Base-by-base conservation (phyloP, 331 rosid genomes). In the Malus hybrid region DNA sequence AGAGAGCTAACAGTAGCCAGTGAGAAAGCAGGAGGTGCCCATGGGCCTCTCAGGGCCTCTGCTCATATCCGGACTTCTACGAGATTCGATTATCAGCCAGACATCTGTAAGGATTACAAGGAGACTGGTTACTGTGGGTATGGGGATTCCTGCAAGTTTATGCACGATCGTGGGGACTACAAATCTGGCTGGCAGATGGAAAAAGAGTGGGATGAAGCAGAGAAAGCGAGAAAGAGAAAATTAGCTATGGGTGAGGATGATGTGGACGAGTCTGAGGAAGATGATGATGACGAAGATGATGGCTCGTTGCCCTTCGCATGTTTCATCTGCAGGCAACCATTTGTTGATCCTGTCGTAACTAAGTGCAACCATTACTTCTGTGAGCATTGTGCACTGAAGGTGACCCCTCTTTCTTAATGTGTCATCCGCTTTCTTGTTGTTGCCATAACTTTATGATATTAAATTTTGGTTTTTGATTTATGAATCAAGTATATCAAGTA, bases 141-240 rank as follows among this genome's bases (percentile, higher is more conserved):
- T 71, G 98, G 95, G 29, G 96, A 91, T 82, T 71, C 98, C 0
- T 91, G 96, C 77, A 91, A 93, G 78, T 92, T 92, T 73, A 92
- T 88, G 96, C 97, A 92, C 60, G 97, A 90, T 79, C 93, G 97
- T 22, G 97, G 96, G 77, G 97, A 93, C 81, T 90, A 93, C 84
- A 90, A 90, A 80, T 80, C 96, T 60, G 93, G 96, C 24, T 93
- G 97, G 97, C 97, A 88, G 80, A 18, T 88, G 94, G 97, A 93
- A 77, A 90, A 82, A 83, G 94, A 93, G 70, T 93, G 94, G 97
- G 94, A 92, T 0, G 94, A 92, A 80, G 91, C 89, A 36, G 94
- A 90, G 89, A 93, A 93, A 83, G 81, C 72, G 34, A 87, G 97
- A 82, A 93, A 73, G 86, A 86, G 90, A 83, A 86, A 91, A 46